Conservation (phyloP, 768 basidiomycete species). For the Scleroderma bovista region DNA sequence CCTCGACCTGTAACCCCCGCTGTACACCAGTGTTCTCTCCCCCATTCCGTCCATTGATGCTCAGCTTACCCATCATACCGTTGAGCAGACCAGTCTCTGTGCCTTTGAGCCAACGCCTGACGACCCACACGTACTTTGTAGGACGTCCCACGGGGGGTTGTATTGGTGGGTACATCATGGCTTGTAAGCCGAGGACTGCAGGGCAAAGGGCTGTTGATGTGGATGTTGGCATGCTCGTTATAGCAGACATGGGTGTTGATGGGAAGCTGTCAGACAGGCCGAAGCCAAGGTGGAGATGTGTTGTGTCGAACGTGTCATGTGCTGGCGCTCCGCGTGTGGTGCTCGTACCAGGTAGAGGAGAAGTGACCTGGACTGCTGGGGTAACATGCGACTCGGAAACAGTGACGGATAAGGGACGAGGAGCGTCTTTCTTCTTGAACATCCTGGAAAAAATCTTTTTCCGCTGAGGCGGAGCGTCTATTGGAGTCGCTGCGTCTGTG, state of each 20-base stretch:
- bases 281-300: background rate
- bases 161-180: conserved; percentile 50
- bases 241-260: conserved; percentile 8
- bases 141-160: conserved; percentile 35
- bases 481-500: conserved; percentile 8
- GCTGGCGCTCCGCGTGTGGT: background rate
- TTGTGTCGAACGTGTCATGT: background rate
- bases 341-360: background rate
- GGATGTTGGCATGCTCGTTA: background rate
- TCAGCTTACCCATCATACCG: conserved; percentile 39
- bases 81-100: conserved; percentile 39
- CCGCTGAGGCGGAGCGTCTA: conserved; percentile 22
- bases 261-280: background rate
- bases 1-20: conserved; percentile 44
- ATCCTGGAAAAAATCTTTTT: conserved; percentile 64
- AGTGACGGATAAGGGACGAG: conserved; percentile 15
- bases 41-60: conserved; percentile 19
- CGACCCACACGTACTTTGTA: conserved; percentile 66
- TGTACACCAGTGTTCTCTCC: conserved; percentile 3
- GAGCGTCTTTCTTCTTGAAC: conserved; percentile 53
- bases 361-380: no score
- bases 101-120: conserved; percentile 70
- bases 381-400: conserved; percentile 23
- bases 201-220: conserved; percentile 26
- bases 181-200: conserved; percentile 63